phyloP scores from a whole-genome alignment of 2,329 filamentous ascomycete genomes.

The Pyricularia pennisetigena region DNA sequence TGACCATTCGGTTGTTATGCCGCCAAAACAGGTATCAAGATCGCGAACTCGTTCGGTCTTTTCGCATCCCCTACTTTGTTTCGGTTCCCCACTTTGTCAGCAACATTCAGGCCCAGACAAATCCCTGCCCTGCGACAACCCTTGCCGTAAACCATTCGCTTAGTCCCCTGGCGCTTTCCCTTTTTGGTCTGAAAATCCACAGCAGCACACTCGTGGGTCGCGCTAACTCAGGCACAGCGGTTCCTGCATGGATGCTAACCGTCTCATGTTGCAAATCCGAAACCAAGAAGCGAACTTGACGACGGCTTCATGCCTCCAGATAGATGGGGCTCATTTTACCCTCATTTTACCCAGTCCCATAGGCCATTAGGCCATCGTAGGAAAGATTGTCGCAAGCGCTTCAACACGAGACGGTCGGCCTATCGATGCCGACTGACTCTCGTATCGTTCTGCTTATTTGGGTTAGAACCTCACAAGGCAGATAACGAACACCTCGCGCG shows the following conservation, averaged over 20 bases:
- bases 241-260: neutral
- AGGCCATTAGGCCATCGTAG: too few relatives aligned
- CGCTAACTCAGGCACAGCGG: neutral
- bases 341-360: too few relatives aligned
- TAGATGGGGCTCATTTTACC: neutral
- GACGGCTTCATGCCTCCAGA: neutral
- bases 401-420: neutral
- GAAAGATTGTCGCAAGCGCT: neutral
- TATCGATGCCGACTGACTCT: neutral
- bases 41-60: too few relatives aligned
- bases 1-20: too few relatives aligned
- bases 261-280: neutral
- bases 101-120: neutral
- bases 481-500: neutral
- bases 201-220: neutral
- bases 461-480: neutral
- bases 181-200: neutral
- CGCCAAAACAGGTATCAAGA: too few relatives aligned
- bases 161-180: neutral
- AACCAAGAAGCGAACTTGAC: neutral
- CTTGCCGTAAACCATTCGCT: neutral
- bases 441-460: neutral
- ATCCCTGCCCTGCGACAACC: neutral
- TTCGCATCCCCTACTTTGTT: too few relatives aligned
- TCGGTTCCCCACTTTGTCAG: too few relatives aligned